phyloP scores from a whole-genome alignment of 2,329 filamentous ascomycete genomes.

The Penicillium sp. region DNA sequence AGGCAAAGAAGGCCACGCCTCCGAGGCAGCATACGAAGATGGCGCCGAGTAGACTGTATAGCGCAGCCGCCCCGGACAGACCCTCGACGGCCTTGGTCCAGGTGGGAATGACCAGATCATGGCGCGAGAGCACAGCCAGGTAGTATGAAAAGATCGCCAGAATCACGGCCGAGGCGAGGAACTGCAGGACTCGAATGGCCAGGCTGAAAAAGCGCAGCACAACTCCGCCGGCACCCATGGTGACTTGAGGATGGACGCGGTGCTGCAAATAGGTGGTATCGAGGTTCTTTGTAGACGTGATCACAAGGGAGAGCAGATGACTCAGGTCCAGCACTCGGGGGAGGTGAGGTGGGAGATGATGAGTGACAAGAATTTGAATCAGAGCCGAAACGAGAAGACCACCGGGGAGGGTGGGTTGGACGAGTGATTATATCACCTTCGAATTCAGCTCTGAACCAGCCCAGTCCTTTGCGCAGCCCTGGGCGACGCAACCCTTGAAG shows the following conservation, averaged over 20 bases:
- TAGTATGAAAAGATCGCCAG: constrained; percentile 81
- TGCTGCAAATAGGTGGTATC: too few relatives aligned
- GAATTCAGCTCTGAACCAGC: constrained; percentile 4
- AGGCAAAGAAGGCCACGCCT: constrained; percentile 65
- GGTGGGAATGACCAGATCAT: constrained; percentile 56
- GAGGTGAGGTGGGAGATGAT: not conserved
- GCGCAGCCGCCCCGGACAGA: constrained; percentile 64
- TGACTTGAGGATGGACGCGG: constrained; percentile 15
- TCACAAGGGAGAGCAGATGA: too few relatives aligned
- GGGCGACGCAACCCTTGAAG: constrained; percentile 12
- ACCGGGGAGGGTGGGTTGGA: too few relatives aligned
- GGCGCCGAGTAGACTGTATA: constrained; percentile 70
- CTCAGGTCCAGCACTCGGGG: too few relatives aligned
- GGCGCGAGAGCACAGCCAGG: constrained; percentile 64
- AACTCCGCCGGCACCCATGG: constrained; percentile 56
- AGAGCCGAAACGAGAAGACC: too few relatives aligned
- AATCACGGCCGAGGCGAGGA: constrained; percentile 65
- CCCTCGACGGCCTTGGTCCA: constrained; percentile 70
- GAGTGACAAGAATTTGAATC: not conserved
- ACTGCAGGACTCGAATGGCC: constrained; percentile 66
- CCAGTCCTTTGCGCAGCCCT: not conserved
- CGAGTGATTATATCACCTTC: too few relatives aligned
- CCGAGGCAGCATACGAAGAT: constrained; percentile 74
- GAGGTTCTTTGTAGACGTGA: too few relatives aligned
- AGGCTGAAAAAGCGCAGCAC: constrained; percentile 65